Conservation (phyloP, 495 filamentous ascomycete genomes). For the Lichenothelia convexa region DNA sequence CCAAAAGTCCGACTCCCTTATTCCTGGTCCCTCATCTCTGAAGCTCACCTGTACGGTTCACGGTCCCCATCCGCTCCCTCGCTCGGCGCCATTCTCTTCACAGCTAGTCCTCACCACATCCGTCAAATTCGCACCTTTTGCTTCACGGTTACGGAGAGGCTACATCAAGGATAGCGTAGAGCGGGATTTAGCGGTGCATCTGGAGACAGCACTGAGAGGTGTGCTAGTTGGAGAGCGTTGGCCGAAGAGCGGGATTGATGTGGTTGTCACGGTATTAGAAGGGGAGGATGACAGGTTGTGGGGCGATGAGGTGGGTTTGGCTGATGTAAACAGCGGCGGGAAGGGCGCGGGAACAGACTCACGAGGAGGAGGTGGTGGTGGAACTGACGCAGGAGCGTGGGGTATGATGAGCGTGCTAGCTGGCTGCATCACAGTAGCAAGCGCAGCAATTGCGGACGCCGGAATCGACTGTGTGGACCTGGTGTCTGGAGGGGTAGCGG, state of each 20-base stretch:
- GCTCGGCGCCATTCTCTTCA: slow-evolving; percentile 73
- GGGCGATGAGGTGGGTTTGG: slow-evolving; percentile 30
- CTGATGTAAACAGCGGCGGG: slow-evolving; percentile 12
- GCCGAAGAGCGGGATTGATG: slow-evolving; percentile 90
- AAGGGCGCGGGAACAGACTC: slow-evolving; percentile 1
- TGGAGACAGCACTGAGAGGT: slow-evolving; percentile 77
- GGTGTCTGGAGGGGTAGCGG: slow-evolving; percentile 76
- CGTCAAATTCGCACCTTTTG: slow-evolving; percentile 93
- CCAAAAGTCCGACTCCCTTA: slow-evolving; percentile 14
- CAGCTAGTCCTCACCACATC: slow-evolving; percentile 79
- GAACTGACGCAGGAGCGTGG: slow-evolving; percentile 28
- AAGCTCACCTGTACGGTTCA: slow-evolving; percentile 88
- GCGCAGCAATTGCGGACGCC: slow-evolving; percentile 88
- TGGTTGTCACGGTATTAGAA: slow-evolving; percentile 81
- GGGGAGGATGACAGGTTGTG: slow-evolving; percentile 61
- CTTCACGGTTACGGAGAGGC: slow-evolving; percentile 58
- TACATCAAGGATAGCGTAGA: slow-evolving; percentile 77
- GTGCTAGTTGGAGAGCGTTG: slow-evolving; percentile 82
- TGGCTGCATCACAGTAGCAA: slow-evolving; percentile 83
- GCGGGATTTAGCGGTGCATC: slow-evolving; percentile 73
- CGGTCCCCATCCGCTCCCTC: slow-evolving; percentile 76
- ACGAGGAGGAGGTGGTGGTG: slow-evolving; percentile 1
- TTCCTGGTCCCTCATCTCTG: slow-evolving; percentile 39
- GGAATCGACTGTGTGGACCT: slow-evolving; percentile 92
- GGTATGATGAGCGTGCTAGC: slow-evolving; percentile 80